A percentile compares a stretch with the other conserved stretches of the same genome.
Conservation (phyloP, 345 rosid genomes). For the Gossypium turneri region DNA sequence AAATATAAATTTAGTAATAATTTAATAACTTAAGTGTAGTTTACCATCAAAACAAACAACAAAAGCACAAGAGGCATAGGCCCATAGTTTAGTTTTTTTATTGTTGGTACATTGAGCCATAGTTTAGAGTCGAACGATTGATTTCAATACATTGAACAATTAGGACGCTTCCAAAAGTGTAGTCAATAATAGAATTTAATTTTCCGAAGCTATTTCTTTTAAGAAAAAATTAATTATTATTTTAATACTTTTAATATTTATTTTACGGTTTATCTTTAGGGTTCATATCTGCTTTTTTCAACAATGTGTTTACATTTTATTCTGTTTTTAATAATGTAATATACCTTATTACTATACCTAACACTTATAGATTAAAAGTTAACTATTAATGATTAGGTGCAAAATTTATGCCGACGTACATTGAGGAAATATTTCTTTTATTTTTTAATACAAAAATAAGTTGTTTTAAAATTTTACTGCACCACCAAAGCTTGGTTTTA, state of each 20-base stretch:
- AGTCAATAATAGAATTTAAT: not conserved
- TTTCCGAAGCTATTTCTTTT: not conserved
- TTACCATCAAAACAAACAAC: not conserved
- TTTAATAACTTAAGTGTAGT: no score
- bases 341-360: no score
- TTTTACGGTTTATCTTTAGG: accelerated
- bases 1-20: no score
- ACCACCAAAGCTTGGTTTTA: not conserved
- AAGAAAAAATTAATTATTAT: no score
- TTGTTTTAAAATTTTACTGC: no score
- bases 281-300: accelerated
- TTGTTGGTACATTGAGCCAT: not conserved
- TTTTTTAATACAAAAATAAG: no score
- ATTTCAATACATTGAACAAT: not conserved
- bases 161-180: constrained; percentile 7
- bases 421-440: not conserved
- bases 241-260: no score
- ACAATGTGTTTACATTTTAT: accelerated
- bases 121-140: not conserved
- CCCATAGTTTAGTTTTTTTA: no score
- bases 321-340: accelerated
- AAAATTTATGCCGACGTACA: not conserved
- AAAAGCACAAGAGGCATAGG: no score
- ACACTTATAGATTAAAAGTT: no score
- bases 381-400: not conserved